A percentile compares a stretch with the other conserved stretches of the same genome.
phyloP scores from a whole-genome alignment of 176 grass and related monocot genomes.

The Oryza meridionalis region DNA sequence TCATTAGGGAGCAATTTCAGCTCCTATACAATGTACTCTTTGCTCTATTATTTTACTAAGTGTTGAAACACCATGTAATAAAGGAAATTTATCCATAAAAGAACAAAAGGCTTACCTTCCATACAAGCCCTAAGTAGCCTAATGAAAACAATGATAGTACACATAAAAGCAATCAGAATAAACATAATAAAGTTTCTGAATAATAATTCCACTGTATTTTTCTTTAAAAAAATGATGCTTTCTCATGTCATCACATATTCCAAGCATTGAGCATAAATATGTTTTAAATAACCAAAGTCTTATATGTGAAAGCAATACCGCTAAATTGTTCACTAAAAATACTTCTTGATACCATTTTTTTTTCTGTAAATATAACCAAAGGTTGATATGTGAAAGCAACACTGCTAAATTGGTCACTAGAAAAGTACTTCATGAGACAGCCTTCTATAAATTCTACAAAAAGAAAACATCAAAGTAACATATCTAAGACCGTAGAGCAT shows the following conservation, averaged over 20 bases:
- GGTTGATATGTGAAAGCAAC: background rate
- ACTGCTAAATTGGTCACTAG: background rate
- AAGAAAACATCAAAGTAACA: background rate
- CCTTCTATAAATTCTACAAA: background rate
- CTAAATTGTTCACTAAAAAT: too few relatives aligned
- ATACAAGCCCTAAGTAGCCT: background rate
- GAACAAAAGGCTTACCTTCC: background rate
- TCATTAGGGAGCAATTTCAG: background rate
- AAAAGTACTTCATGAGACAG: background rate
- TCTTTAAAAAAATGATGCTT: background rate
- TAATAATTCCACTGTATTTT: background rate
- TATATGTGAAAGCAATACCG: too few relatives aligned
- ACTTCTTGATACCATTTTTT: too few relatives aligned
- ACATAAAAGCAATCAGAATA: background rate
- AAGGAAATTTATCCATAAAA: background rate
- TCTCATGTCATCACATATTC: background rate
- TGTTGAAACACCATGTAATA: background rate
- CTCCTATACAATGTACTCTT: background rate
- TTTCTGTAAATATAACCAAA: background rate
- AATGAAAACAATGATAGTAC: background rate
- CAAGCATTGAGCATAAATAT: background rate
- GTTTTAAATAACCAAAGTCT: background rate
- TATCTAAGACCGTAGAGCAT: background rate
- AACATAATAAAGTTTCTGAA: background rate
- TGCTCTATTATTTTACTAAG: conserved; percentile 16